Percentiles rank a stretch among this genome's conserved stretches.
These are phyloP conservation scores for Ogataea corticis DNA, from an alignment of 805 yeast species.

Conservation along the genomic window DNA sequence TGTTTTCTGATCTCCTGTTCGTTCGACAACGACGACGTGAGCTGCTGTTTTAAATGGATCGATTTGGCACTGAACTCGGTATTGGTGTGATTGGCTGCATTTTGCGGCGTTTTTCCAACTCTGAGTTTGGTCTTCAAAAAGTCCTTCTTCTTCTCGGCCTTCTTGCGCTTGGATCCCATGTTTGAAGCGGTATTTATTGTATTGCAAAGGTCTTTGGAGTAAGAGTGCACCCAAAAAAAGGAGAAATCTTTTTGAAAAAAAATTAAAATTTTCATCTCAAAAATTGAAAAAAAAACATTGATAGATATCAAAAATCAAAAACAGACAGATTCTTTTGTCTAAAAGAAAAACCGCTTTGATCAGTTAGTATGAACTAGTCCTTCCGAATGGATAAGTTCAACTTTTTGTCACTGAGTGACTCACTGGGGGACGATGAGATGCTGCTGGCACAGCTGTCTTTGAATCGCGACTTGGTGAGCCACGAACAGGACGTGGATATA, in stretches of 20 bases:
- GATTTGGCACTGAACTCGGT: constrained; percentile 78
- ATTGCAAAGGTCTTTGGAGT: neutral
- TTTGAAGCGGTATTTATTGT: neutral
- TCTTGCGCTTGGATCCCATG: constrained; percentile 58
- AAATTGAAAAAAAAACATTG: neutral
- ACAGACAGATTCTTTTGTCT: too few relatives aligned
- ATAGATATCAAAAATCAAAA: neutral
- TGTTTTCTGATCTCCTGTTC: constrained; percentile 57
- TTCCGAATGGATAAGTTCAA: constrained; percentile 15
- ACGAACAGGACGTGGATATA: constrained; percentile 1
- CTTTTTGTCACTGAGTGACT: constrained; percentile 12
- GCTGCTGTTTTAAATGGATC: constrained; percentile 42
- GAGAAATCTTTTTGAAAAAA: neutral
- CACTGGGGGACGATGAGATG: constrained; percentile 14
- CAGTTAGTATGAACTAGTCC: neutral
- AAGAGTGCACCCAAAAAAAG: neutral
- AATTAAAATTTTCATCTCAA: neutral
- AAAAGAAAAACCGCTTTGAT: too few relatives aligned
- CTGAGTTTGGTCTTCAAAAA: constrained; percentile 75
- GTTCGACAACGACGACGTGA: constrained; percentile 22
- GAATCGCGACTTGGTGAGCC: constrained; percentile 1
- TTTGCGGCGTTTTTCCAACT: constrained; percentile 81
- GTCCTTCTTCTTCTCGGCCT: constrained; percentile 67
- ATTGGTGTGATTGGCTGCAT: constrained; percentile 76
- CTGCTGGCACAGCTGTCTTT: constrained; percentile 13